Conservation (phyloP, 768 basidiomycete genomes). For the Rhodosporidiobolus sp. region DNA sequence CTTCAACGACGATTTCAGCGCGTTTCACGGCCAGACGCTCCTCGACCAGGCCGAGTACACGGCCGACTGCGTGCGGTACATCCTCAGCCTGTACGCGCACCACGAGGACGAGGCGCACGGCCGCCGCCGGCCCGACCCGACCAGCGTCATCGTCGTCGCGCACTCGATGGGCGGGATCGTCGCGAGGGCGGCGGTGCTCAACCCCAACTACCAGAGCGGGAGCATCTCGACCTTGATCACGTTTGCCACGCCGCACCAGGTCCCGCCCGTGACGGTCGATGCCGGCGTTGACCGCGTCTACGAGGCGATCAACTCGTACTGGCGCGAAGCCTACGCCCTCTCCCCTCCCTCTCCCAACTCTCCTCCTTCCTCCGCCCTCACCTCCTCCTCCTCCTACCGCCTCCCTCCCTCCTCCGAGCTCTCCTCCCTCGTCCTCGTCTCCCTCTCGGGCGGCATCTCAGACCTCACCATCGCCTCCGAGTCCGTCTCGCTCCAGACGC, state of each 20-base stretch:
- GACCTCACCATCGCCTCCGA: constrained; percentile 92
- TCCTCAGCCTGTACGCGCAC: constrained; percentile 67
- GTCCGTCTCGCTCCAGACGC: constrained; percentile 63
- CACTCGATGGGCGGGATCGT: constrained; percentile 99
- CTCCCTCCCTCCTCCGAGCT: not conserved
- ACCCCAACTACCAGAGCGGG: constrained; percentile 48
- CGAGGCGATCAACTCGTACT: constrained; percentile 44
- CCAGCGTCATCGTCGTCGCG: constrained; percentile 72
- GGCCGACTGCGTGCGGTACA: constrained; percentile 65
- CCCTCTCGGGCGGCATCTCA: constrained; percentile 85
- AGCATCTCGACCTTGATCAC: constrained; percentile 75
- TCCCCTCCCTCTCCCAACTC: constrained; percentile 50
- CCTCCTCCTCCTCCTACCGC: not conserved
- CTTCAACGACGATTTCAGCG: constrained; percentile 95
- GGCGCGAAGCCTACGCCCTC: constrained; percentile 55
- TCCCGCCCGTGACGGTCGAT: constrained; percentile 87
- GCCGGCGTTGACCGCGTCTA: constrained; percentile 74
- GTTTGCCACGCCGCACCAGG: constrained; percentile 88
- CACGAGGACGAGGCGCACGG: not conserved
- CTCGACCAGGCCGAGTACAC: constrained; percentile 76
- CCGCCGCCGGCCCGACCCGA: constrained; percentile 47
- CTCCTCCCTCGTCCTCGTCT: constrained; percentile 54
- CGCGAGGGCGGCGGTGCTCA: constrained; percentile 72
- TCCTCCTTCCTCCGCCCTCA: not conserved
- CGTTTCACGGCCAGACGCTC: constrained; percentile 86